Evolutionary conservation across 2,329 filamentous ascomycete species (phyloP), one percentile per base, ranked within the genome.

Genomic region (Tetracladium maxilliforme): DNA sequence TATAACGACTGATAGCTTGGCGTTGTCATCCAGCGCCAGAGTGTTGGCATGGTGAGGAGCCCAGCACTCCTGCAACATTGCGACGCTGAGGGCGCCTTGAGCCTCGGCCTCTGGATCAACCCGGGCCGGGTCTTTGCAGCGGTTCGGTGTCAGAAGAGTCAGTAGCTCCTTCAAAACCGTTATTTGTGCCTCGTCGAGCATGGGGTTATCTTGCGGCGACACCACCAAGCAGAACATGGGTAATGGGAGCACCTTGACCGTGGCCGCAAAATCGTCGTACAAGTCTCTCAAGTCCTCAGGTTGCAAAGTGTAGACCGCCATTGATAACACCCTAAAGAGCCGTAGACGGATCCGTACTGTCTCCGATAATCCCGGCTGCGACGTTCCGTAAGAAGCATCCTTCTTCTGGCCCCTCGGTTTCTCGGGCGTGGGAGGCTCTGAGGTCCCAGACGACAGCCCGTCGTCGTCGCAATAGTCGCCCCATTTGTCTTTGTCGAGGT

Each of bases 401-500:
- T 34, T 5, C 36, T 12, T 46, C 44, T 4, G 34, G 27, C 7
- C 39, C 41, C 24, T 17, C 18, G 9, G 11, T 19, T 19, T 8
- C 18, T 19, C 11, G 9, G 18, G 18, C 10, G 28, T 15, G 7
- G 24, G 50, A 67, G 55, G 55, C 27, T 64, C 54, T 7, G 58
- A 59, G 16, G 49, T 41, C 14, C 56, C 56, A 0, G 54, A 56
- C 5, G 60, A 58, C 25, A 56, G 47, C 7, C 19, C 14, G 30
- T 24, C 13, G 15, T 24, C 10, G 18, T 23, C 10, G 14, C 28
- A 54, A 36, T 75, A 75, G 33, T 72, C 65, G 9, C 63, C 69
- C 28, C 64, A 70, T 26, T 69, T 55, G 21, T 64, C 59, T 15
- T 71, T 67, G 10, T 72, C 64, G 6, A 75, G 44, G 29, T 76